Conservation (phyloP, 2,329 filamentous ascomycete genomes). For the Zarea fungicola region DNA sequence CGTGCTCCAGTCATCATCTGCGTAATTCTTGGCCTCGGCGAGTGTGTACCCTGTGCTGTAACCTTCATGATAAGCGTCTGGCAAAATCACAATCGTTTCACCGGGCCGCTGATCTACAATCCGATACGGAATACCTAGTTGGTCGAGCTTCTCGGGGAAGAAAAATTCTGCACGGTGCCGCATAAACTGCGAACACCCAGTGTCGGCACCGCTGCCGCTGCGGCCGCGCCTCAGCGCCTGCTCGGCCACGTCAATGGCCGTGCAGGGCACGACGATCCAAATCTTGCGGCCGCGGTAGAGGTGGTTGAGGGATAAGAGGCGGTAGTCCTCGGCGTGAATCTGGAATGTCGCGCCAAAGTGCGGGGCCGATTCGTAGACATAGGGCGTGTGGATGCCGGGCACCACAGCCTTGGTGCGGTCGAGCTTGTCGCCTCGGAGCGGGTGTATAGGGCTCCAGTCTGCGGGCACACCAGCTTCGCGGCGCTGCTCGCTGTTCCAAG, state of each 20-base stretch:
- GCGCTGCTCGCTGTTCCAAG: constrained; percentile 32
- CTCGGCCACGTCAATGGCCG: constrained; percentile 31
- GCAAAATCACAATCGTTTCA: constrained; percentile 35
- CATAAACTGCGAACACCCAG: constrained; percentile 39
- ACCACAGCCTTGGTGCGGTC: constrained; percentile 33
- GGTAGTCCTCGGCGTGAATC: constrained; percentile 36
- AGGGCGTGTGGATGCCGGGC: constrained; percentile 35
- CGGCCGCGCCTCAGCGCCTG: constrained; percentile 27
- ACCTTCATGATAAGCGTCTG: constrained; percentile 36
- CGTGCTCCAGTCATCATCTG: constrained; percentile 30
- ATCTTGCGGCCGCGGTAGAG: constrained; percentile 36
- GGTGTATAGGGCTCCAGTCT: constrained; percentile 31
- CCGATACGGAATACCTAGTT: constrained; percentile 32
- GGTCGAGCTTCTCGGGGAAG: constrained; percentile 35
- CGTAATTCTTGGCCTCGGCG: constrained; percentile 37
- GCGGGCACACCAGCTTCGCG: constrained; percentile 30
- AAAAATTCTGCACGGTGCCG: constrained; percentile 36
- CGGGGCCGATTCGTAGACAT: constrained; percentile 35
- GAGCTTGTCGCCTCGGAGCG: constrained; percentile 32
- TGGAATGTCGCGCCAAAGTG: constrained; percentile 36
- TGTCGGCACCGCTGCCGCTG: too few species aligned
- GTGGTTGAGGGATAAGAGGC: constrained; percentile 34
- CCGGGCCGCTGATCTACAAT: constrained; percentile 34
- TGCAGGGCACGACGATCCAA: constrained; percentile 34
- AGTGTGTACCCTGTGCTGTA: constrained; percentile 38